Evolutionary conservation across 1,284 basidiomycete species (phyloP).

Genomic region (Thecaphora thlaspeos): DNA sequence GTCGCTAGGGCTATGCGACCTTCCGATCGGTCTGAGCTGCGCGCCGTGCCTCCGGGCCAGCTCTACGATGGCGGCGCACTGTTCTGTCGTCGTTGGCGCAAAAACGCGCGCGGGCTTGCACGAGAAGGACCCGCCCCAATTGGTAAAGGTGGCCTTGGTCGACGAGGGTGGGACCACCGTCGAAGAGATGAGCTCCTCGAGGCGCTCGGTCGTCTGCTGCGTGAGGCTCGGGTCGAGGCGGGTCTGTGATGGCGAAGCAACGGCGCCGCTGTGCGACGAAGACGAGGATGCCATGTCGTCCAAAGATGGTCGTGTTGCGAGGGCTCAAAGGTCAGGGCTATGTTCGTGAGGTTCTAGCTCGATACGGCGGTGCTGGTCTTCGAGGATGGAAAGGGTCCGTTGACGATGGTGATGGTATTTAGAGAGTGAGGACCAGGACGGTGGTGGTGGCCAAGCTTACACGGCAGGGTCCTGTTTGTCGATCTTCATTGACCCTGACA

Average conservation of each 20-base stretch:
- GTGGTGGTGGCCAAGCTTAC: too few relatives aligned
- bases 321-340: too few relatives aligned
- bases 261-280: too few relatives aligned
- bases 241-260: background rate
- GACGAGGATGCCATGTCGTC: too few relatives aligned
- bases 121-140: conserved; percentile 63
- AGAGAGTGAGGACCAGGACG: too few relatives aligned
- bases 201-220: conserved; percentile 12
- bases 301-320: too few relatives aligned
- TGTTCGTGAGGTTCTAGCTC: too few relatives aligned
- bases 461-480: too few relatives aligned
- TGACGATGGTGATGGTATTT: too few relatives aligned
- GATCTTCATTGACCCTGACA: too few relatives aligned
- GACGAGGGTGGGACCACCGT: conserved; percentile 21
- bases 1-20: conserved; percentile 90
- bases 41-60: conserved; percentile 74
- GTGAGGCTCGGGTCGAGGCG: conserved; percentile 16
- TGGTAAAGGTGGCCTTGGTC: conserved; percentile 57
- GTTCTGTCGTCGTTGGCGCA: conserved; percentile 70
- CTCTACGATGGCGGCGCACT: conserved; percentile 78
- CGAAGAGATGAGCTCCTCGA: conserved; percentile 18
- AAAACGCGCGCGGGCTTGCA: conserved; percentile 65
- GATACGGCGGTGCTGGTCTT: too few relatives aligned
- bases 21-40: conserved; percentile 77
- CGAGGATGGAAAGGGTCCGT: too few relatives aligned